Base-by-base conservation (phyloP, 306 rosid species). In the Urtica urens region DNA sequence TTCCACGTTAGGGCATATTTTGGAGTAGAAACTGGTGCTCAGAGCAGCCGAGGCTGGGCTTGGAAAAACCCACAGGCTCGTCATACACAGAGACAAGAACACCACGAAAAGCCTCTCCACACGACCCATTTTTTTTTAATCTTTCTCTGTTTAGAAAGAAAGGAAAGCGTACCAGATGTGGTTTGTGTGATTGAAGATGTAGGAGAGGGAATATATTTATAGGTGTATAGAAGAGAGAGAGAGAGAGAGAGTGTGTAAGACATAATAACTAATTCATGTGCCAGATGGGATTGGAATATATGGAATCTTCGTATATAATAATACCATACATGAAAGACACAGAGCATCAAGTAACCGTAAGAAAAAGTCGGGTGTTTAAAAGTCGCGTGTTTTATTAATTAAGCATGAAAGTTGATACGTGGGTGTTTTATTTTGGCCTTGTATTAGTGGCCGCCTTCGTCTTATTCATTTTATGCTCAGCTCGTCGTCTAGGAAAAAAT, bases 1-100 rank as follows among this genome's bases (percentile, higher is more conserved):
- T 51, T 85, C 81, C 4, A 90, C 85, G 46, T 85, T 77, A 37
- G 99, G 95, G 56, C 99, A 90, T 4, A 51, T 60, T 2, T 60
- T 67, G 16, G 82, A 70, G 50, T 90, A 85, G 78, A 41, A 81
- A 58, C 82, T 84, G 20, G 44, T 50, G 48, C 67, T 75, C 2
- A 90, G 65, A 55, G 77, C 92, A 4, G 87, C 92, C 10, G 66
- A 61, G 16, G 81, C 39, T 44, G 77, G 66, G 51, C 43, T 23
- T 47, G 74, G 59, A 26, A 60, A 43, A 31, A 84, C 37, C 18
- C 55, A 59, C 14, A 73, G 42, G n/a, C n/a, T n/a, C n/a, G 44
- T 57, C n/a, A 73, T 51, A 53, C 46, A 51, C 53, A 85, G 71
- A 23, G 73, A 73, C 16, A 55, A 53, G 10, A 71, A 14, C 17